A percentile compares a stretch with the other conserved stretches of the same genome.
phyloP scores from a whole-genome alignment of 1,284 basidiomycete genomes.

The Phellopilus nigrolimitatus region DNA sequence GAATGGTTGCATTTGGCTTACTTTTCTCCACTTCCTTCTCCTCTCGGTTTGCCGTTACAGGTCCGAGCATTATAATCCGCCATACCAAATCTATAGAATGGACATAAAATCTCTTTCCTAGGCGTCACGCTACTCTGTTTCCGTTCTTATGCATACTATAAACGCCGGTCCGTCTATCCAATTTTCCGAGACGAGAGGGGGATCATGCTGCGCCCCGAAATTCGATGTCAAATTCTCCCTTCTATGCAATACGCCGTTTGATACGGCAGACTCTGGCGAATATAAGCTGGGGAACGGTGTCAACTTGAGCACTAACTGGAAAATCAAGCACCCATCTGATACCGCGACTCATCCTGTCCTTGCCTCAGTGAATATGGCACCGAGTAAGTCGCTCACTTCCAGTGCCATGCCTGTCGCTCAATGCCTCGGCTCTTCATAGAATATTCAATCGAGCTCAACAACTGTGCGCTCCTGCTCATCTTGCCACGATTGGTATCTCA shows the following conservation, averaged over 20 bases:
- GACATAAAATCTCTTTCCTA: conserved; percentile 1
- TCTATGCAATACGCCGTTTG: background rate
- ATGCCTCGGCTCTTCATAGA: conserved; percentile 27
- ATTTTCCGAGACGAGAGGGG: background rate
- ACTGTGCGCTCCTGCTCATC: conserved; percentile 35
- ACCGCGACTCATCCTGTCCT: no score
- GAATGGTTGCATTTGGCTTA: conserved; percentile 1
- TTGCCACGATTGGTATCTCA: conserved; percentile 3
- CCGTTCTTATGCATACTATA: background rate
- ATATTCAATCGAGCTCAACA: conserved; percentile 44
- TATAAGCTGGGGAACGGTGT: no score
- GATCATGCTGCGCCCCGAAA: conserved; percentile 2
- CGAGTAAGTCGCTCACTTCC: background rate
- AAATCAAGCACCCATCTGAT: no score
- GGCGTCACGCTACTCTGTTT: background rate
- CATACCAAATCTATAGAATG: background rate
- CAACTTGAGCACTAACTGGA: no score
- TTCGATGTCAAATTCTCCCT: background rate
- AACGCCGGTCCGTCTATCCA: background rate
- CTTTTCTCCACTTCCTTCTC: background rate
- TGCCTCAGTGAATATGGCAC: background rate
- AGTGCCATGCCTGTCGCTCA: background rate
- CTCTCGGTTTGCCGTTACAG: background rate
- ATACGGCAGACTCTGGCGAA: background rate
- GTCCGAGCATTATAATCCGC: background rate